Percentiles rank a stretch among this genome's conserved stretches.
Conservation (phyloP, 2,329 filamentous ascomycete genomes). For the Colletotrichum spinosum region DNA sequence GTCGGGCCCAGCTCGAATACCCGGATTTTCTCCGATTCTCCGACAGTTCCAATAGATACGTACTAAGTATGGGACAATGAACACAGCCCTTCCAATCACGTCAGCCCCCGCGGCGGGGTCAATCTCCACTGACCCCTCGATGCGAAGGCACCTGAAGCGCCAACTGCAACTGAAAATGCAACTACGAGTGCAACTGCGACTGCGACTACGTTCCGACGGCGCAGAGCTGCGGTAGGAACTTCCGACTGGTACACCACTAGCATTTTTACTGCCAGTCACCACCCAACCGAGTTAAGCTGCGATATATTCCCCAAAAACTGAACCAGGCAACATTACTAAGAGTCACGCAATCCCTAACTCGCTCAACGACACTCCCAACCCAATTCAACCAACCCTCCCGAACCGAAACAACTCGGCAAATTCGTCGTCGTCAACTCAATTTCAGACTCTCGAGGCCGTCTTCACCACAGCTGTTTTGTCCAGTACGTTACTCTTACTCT, state of each 20-base stretch:
- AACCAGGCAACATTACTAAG: too few relatives aligned
- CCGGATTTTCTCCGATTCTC: slow-evolving; percentile 25
- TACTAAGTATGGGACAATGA: too few relatives aligned
- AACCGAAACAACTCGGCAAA: not conserved
- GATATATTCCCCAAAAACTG: slow-evolving; percentile 16
- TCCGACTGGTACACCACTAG: too few relatives aligned
- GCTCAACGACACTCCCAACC: not conserved
- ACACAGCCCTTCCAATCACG: slow-evolving; percentile 17
- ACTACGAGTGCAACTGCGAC: not conserved
- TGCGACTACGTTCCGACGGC: too few relatives aligned
- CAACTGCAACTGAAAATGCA: not conserved
- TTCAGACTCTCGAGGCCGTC: not conserved
- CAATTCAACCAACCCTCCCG: not conserved
- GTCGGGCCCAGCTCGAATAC: not conserved
- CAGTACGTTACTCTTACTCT: not conserved
- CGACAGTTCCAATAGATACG: not conserved
- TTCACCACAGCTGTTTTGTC: not conserved
- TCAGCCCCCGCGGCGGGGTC: not conserved
- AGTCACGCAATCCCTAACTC: slow-evolving; percentile 34
- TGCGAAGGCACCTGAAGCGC: slow-evolving; percentile 14
- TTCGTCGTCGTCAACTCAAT: slow-evolving; percentile 1
- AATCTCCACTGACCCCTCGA: slow-evolving; percentile 32
- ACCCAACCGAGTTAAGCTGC: slow-evolving; percentile 11
- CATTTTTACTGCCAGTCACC: not conserved
- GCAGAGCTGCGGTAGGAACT: too few relatives aligned